phyloP scores from a whole-genome alignment of 2,329 filamentous ascomycete species.

The Trichoderma arundinaceum region DNA sequence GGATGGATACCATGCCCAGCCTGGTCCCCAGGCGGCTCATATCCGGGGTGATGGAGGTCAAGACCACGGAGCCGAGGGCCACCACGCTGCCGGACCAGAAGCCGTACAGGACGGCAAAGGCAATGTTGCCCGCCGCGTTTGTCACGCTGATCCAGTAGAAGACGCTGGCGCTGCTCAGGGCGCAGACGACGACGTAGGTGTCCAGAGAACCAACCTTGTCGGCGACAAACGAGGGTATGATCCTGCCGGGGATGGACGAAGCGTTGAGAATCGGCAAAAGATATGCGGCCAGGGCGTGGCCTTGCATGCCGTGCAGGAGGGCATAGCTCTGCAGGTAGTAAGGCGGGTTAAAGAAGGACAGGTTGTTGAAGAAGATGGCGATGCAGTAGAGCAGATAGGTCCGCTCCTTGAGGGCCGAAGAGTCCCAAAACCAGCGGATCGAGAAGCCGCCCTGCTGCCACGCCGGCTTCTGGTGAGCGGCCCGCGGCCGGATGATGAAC shows the following conservation, averaged over 20 bases:
- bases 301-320: conserved; percentile 42
- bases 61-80: conserved; percentile 49
- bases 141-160: conserved; percentile 51
- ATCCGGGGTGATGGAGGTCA: conserved; percentile 51
- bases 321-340: conserved; percentile 55
- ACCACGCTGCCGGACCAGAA: conserved; percentile 54
- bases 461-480: conserved; percentile 12
- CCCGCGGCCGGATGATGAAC: conserved; percentile 39
- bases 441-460: conserved; percentile 29
- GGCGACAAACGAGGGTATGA: conserved; percentile 54
- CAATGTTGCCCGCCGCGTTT: conserved; percentile 46
- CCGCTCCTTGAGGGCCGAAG: conserved; percentile 34
- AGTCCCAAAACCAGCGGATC: conserved; percentile 30
- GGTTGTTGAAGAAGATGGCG: conserved; percentile 44
- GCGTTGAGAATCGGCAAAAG: conserved; percentile 59
- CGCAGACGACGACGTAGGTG: conserved; percentile 45
- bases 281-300: conserved; percentile 48
- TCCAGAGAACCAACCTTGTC: conserved; percentile 50
- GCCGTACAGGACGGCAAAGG: conserved; percentile 53
- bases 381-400: conserved; percentile 44
- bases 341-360: conserved; percentile 48
- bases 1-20: conserved; percentile 50
- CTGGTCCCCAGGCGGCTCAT: conserved; percentile 49
- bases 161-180: conserved; percentile 44
- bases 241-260: conserved; percentile 54